These are phyloP conservation scores for Corymbia citriodora DNA, from an alignment of 441 rosid species.

Conservation along the genomic window DNA sequence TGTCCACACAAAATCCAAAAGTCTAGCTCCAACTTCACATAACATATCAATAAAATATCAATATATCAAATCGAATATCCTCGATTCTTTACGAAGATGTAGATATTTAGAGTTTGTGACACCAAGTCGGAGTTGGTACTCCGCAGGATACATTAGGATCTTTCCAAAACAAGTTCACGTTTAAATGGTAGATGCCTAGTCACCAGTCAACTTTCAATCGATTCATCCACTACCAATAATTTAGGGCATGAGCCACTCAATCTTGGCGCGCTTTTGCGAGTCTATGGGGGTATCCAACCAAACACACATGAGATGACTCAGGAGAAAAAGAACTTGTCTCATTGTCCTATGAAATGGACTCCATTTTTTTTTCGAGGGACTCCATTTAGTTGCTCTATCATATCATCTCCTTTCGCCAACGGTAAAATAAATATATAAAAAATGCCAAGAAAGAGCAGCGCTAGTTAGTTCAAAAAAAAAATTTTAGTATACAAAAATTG, in stretches of 20 bases:
- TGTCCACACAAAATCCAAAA: neutral
- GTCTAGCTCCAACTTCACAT: neutral
- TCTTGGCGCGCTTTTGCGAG: neutral
- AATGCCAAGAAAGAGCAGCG: neutral
- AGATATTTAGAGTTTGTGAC: no score
- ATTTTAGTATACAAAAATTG: no score
- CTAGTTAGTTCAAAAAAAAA: no score
- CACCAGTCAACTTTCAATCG: no score
- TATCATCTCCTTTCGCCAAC: neutral
- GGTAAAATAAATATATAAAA: no score
- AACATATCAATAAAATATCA: neutral
- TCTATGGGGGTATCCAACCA: neutral
- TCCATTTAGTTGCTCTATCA: neutral
- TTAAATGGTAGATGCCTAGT: no score
- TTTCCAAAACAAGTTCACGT: no score
- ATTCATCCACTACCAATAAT: no score
- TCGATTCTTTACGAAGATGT: no score
- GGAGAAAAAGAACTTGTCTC: neutral
- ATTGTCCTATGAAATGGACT: neutral
- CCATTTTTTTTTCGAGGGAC: neutral
- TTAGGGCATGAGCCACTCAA: no score
- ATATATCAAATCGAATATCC: no score
- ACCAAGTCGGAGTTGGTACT: fast-evolving
- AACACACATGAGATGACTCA: neutral
- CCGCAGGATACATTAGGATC: no score